phyloP scores from a whole-genome alignment of 2,329 filamentous ascomycete species.

The Colletotrichum cereale region DNA sequence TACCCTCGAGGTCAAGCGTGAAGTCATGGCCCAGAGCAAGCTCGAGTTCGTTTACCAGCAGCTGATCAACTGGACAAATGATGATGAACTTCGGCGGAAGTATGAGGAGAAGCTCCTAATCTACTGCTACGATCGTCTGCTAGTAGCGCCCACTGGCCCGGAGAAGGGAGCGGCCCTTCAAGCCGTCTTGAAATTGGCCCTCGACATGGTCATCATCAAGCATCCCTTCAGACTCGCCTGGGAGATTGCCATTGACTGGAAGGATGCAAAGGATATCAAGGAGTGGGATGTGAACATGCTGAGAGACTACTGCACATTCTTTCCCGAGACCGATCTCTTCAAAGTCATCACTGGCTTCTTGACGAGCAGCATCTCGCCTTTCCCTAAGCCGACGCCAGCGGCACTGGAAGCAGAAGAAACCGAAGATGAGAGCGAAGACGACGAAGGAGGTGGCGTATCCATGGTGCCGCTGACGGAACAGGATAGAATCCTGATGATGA shows the following conservation, averaged over 20 bases:
- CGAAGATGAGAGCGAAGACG: constrained; percentile 69
- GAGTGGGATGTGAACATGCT: constrained; percentile 85
- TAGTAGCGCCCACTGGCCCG: constrained; percentile 72
- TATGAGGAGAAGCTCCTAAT: constrained; percentile 93
- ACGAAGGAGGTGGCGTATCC: constrained; percentile 68
- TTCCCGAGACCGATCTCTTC: constrained; percentile 84
- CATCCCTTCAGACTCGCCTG: constrained; percentile 91
- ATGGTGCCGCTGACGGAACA: constrained; percentile 76
- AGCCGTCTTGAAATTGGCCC: constrained; percentile 81
- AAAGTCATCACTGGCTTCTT: constrained; percentile 87
- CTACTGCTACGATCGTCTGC: constrained; percentile 83
- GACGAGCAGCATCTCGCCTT: constrained; percentile 86
- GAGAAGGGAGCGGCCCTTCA: constrained; percentile 78
- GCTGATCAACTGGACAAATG: constrained; percentile 89
- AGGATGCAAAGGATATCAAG: constrained; percentile 79
- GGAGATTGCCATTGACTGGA: constrained; percentile 92
- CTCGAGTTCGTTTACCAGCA: constrained; percentile 85
- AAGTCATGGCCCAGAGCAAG: constrained; percentile 81
- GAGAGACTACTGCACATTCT: constrained; percentile 83
- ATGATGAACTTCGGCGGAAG: constrained; percentile 84
- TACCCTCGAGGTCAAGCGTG: constrained; percentile 86
- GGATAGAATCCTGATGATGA: constrained; percentile 85
- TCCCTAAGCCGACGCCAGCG: constrained; percentile 61
- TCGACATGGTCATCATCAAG: constrained; percentile 96
- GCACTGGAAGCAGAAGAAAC: constrained; percentile 44